Base-by-base conservation (phyloP, 345 rosid species). In the Bretschneidera sinensis region DNA sequence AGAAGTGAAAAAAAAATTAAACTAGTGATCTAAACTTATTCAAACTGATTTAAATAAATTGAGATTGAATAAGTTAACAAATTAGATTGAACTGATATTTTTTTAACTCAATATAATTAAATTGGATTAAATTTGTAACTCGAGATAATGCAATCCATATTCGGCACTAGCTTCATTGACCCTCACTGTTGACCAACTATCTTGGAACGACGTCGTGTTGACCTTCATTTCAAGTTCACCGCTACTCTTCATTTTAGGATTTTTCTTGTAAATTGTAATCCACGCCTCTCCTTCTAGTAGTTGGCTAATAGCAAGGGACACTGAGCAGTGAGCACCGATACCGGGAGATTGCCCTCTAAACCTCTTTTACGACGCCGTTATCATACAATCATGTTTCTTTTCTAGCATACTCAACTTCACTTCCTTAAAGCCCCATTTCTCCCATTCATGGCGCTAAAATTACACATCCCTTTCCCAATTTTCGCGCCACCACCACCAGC, bases 391-490 rank as follows among this genome's bases (percentile, higher is more conserved):
- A 39, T 39, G 45, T 39, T 39, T 39, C 45, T n/a, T n/a, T n/a
- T 39, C 45, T 39, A 7, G 11, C 10, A 1, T 13, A 5, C 10
- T 28, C 33, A 57, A 59, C 66, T 72, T 72, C 14, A 16, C 23
- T 33, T 68, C 22, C 25, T 66, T 51, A 19, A 56, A 64, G 20
- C 55, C 35, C 43, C 19, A 51, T 51, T 47, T 61, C 68, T 17
- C 35, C 64, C 63, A 57, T 60, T 65, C 8, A 88, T 83, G 91
- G 84, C 88, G 79, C 79, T 83, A 61, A 92, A 88, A 73, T 67
- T 85, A 59, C 70, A 79, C 45, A 58, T 78, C 16, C 84, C 83
- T 5, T 81, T 83, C 19, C 92, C 96, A n/a, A 71, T 87, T n/a
- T 81, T 81, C 61, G 67, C 82, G 43, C 86, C 90, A 19, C 73